Evolutionary conservation across 805 yeast species (phyloP), one percentile per base, ranked within the genome.

Genomic region (Saturnispora galanensis): DNA sequence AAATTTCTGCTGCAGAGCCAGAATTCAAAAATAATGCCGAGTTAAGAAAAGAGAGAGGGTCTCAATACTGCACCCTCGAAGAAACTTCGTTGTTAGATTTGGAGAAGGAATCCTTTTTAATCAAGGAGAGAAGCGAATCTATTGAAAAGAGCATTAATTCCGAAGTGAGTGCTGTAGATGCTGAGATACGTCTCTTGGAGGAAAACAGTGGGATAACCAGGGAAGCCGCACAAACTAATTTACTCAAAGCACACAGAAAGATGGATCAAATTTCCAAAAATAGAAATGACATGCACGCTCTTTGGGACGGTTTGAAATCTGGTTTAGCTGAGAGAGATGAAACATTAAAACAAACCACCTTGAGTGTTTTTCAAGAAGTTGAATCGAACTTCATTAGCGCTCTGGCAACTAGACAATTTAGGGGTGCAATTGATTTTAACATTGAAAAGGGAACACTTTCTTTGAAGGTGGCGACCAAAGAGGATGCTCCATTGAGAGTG

Each of bases 361-460:
- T 64, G 44, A 50, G 67, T 26, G 63, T 74, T 1, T 73, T 74
- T 45, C 57, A 63, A 31, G 73, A 66, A 31, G 81, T 79, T 15
- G 74, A 73, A 47, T 52, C 63, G 31, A 77, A 71, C 44, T 84
- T 84, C 58, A 77, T 76, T 48, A 65, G 69, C 35, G 76, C 87
- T 0, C 61, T 84, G 50, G 73, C 70, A 38, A 65, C 74, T 35
- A 70, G 97, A 62, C 83, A 84, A 3, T 88, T 84, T 58, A 69
- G 73, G 7, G 97, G 97, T 10, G 68, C 71, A 41, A 68, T 93
- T 37, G 69, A 69, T 12, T 81, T 90, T 57, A 82, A 81, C 50
- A 74, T 72, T 47, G 67, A 61, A 6, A 65, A 68, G 9, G 68
- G 69, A 43, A 66, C 67, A n/a, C 62, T 84, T 47, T 67, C 71